Base-by-base conservation (phyloP, 176 grass and related monocot species). In the Oryza rufipogon region DNA sequence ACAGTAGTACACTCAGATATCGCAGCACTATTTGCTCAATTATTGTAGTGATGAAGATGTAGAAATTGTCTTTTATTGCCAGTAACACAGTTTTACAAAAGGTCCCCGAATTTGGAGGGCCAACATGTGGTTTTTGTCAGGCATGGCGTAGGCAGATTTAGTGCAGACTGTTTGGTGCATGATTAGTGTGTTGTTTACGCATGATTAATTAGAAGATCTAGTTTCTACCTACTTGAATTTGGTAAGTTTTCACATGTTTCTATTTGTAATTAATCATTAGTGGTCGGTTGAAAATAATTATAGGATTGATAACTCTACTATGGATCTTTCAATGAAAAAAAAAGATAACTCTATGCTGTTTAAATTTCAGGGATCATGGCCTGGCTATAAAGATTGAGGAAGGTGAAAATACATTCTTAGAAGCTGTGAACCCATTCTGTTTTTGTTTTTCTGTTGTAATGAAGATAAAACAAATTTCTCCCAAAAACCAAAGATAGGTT, bases 11-110 rank as follows among this genome's bases (percentile, higher is more conserved):
- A 56, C 26, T 36, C 17, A 68, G 45, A 51, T 68, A 34, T 36
- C 3, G 2, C 67, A 2, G 17, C 17, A 51, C 14, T 51, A 68
- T 80, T 68, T 68, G 17, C 20, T 23, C 78, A 68, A 36, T 26
- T 28, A 86, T 66, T 65, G 42, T 14, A 38, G 45, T 54, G 42
- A 80, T 66, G 42, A 80, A 48, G 68, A 80, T 52, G 54, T 36
- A 66, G 41, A 63, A 39, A 73, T 39, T 67, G 39, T 22, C 19
- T 66, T 75, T 10, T 70, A 65, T 86, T 38, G 11, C 48, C 54
- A 73, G 52, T 66, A 39, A 73, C 9, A 73, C 13, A 79, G 19
- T 70, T 30, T 45, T 82, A 49, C 38, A 80, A n/a, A 68, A 71
- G 28, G 39, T 38, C 25, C 38, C 39, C 34, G 15, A 32, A 79